Base-by-base conservation (phyloP, 768 basidiomycete species). In the Naematelia encephala region DNA sequence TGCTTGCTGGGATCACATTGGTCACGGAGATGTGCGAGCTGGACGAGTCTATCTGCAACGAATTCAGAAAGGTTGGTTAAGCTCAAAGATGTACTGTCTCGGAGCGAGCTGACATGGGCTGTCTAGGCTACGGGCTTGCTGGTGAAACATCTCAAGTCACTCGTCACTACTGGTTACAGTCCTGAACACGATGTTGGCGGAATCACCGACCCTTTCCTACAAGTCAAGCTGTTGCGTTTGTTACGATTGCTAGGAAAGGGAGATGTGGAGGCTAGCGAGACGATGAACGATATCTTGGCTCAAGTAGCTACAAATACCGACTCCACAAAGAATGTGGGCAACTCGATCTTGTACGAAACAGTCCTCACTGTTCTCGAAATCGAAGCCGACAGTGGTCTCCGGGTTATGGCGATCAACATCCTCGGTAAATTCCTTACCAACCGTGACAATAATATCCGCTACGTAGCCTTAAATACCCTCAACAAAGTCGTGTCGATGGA, bases 241-340 rank as follows among this genome's bases (percentile, higher is more conserved):
- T 80, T 99, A 46, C 85, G 92, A 28, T 69, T 96, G n/a, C 84
- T 98, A 23, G 96, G 94, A 5, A 86, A 81, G 68, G 88, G 87
- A 0, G 90, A 96, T 69, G 83, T 81, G 51, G 84, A 86, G 70
- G 90, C 93, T 4, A 93, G 90, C 68, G 94, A 98, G 71, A 84
- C 85, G 8, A 98, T 99, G 94, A 98, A 98, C 73, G 96, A 99
- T 78, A 94, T 99, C 61, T 79, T 98, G 51, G 94, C 94, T 5
- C 94, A 96, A 82, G 93, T 99, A 29, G 96, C 96, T n/a, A 98
- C 96, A 1, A 99, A 98, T 76, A 99, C 96, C 0, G 96, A 99
- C 69, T 88, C 89, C 3, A 86, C 89, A 4, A 99, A 99, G 80
- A 99, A 98, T 70, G 96, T 98, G 66, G 96, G 96, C 53, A 98